These are phyloP conservation scores for Fusarium decemcellulare DNA, from an alignment of 2,329 filamentous ascomycete species.

Conservation along the genomic window DNA sequence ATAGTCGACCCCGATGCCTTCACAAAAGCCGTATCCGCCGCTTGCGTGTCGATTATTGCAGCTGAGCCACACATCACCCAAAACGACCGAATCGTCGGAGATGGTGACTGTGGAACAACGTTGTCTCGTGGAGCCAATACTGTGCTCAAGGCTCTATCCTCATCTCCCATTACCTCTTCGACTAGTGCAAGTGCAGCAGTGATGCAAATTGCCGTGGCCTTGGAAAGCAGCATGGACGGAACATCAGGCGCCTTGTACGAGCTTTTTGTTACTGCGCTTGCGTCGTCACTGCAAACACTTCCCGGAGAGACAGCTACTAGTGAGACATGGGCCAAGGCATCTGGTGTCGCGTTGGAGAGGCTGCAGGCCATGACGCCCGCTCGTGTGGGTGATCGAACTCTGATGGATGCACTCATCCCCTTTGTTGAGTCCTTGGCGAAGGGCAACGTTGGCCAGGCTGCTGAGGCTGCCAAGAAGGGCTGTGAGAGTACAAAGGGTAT, in stretches of 20 bases:
- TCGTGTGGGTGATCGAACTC: slow-evolving; percentile 77
- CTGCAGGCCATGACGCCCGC: slow-evolving; percentile 80
- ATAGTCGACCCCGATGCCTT: background rate
- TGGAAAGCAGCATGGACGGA: slow-evolving; percentile 71
- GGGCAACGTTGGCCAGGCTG: slow-evolving; percentile 62
- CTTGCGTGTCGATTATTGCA: background rate
- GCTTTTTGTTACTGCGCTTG: slow-evolving; percentile 81
- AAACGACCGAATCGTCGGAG: slow-evolving; percentile 13
- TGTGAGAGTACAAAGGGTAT: slow-evolving; percentile 80
- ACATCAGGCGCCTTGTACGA: slow-evolving; percentile 81
- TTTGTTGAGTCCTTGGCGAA: slow-evolving; percentile 73
- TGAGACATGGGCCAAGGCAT: slow-evolving; percentile 61
- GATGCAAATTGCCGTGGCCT: background rate
- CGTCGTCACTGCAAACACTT: slow-evolving; percentile 49
- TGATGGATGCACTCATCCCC: slow-evolving; percentile 80
- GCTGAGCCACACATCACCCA: slow-evolving; percentile 8
- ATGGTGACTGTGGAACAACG: slow-evolving; percentile 22
- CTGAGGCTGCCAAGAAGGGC: slow-evolving; percentile 73
- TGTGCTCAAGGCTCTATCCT: background rate
- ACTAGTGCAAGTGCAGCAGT: background rate
- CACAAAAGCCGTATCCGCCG: background rate
- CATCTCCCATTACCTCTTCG: background rate
- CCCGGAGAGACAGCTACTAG: slow-evolving; percentile 11
- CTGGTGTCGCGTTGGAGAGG: slow-evolving; percentile 68
- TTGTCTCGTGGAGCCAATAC: slow-evolving; percentile 7